A percentile compares a stretch with the other conserved stretches of the same genome.
Evolutionary conservation across 352 stramenopile genomes (phyloP).

Genomic region (Phytophthora megakarya): DNA sequence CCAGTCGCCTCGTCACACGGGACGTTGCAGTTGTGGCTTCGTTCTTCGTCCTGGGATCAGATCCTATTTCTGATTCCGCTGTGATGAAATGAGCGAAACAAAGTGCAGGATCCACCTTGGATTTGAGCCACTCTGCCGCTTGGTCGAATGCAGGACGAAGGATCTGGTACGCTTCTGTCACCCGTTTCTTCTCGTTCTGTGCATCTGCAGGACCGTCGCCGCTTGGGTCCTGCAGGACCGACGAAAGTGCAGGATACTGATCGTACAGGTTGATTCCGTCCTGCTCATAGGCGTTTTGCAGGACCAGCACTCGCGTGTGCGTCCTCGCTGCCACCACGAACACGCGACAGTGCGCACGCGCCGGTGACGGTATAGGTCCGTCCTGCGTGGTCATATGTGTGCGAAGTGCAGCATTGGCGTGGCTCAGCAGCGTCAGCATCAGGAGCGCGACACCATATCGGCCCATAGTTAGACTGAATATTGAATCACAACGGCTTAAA

Average conservation of each 20-base stretch:
- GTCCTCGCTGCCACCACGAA: conserved; percentile 48
- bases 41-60: conserved; percentile 10
- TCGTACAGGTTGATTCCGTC: conserved; percentile 56
- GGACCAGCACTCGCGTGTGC: conserved; percentile 52
- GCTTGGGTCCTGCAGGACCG: conserved; percentile 25
- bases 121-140: conserved; percentile 44
- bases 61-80: conserved; percentile 19
- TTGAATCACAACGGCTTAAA: conserved; percentile 6
- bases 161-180: conserved; percentile 45
- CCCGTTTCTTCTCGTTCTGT: conserved; percentile 24
- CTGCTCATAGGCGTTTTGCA: conserved; percentile 57
- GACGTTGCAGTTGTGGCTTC: conserved; percentile 4
- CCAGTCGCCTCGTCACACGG: conserved; percentile 34
- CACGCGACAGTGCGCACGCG: conserved; percentile 52
- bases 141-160: conserved; percentile 52
- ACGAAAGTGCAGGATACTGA: conserved; percentile 35
- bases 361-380: conserved; percentile 24
- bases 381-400: conserved; percentile 3
- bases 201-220: not conserved
- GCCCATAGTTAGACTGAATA: conserved; percentile 2
- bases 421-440: conserved; percentile 23
- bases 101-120: conserved; percentile 46
- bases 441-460: conserved; percentile 10
- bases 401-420: conserved; percentile 1
- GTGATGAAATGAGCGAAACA: conserved; percentile 57